A percentile compares a stretch with the other conserved stretches of the same genome.
Evolutionary conservation across 2,329 filamentous ascomycete species (phyloP).

Genomic region (Fusarium illudens): DNA sequence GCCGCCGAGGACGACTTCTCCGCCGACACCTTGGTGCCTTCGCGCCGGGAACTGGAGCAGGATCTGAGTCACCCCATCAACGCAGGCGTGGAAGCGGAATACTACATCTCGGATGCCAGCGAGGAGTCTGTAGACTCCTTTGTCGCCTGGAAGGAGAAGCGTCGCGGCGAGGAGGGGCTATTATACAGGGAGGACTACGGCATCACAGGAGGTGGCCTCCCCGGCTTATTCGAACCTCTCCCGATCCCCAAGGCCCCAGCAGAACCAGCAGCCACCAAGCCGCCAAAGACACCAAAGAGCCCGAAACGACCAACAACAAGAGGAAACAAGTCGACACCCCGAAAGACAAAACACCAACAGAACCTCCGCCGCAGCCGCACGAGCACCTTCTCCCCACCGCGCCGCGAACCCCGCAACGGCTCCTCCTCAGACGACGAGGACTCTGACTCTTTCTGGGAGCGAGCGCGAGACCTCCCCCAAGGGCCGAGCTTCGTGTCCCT

Average conservation of each 20-base stretch:
- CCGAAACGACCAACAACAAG: conserved; percentile 6
- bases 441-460: conserved; percentile 33
- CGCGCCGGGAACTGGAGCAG: conserved; percentile 11
- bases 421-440: conserved; percentile 24
- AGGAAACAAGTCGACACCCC: conserved; percentile 21
- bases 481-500: conserved; percentile 28
- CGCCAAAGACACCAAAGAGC: conserved; percentile 22
- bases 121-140: conserved; percentile 45
- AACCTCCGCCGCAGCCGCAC: conserved; percentile 10
- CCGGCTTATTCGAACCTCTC: conserved; percentile 41
- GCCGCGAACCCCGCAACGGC: conserved; percentile 5
- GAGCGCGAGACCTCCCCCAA: conserved; percentile 6
- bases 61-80: conserved; percentile 7
- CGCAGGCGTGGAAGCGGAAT: not conserved
- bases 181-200: conserved; percentile 43
- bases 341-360: conserved; percentile 5
- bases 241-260: conserved; percentile 12
- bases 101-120: conserved; percentile 36
- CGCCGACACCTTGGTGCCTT: conserved; percentile 23
- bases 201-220: conserved; percentile 34
- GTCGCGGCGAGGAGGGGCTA: conserved; percentile 36
- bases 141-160: conserved; percentile 24
- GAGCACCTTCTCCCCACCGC: conserved; percentile 11
- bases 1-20: conserved; percentile 30
- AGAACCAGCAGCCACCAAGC: not conserved